Evolutionary conservation across 139 green algal species (phyloP), one percentile per base, ranked within the genome.

Genomic region (Dunaliella sp.): DNA sequence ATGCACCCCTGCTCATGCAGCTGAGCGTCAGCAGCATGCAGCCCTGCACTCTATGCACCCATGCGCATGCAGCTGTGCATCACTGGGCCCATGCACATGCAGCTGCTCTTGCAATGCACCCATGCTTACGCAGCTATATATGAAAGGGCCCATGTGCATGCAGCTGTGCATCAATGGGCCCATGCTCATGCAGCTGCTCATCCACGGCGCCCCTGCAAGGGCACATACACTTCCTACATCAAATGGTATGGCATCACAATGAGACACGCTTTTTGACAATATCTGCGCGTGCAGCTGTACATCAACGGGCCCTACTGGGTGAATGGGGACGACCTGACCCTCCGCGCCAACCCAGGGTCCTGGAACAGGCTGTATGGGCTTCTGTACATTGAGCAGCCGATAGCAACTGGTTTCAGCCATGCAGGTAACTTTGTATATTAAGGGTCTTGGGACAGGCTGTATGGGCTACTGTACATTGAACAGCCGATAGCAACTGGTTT

Each of bases 301-400:
- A 90, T 94, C 81, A 92, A 94, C 48, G 91, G 91, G 1, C 91
- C 89, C 0, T 94, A 88, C 83, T 89, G 30, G 30, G 59, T 90
- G 21, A 90, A 90, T 74, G 76, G 84, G 33, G 48, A 80, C 72
- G 86, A 93, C 82, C 76, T 91, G 7, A 89, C 86, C 0, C 79
- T 93, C 35, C 79, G 83, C 0, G 36, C 80, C 30, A 93, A 93
- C 77, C 86, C 84, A 31, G 90, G 87, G 26, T 75, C 38, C 3
- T 93, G 90, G 90, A 90, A 88, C 86, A 38, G 82, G 36, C 65
- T 91, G 58, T 90, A 87, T 72, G 87, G 83, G 24, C 57, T 90
- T 82, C 65, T 94, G 83, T 94, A 88, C 78, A 36, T 94, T 3
- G 91, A 94, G 48, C 91, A 94, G 75, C 91, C 91, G 31, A 88